Base-by-base conservation (phyloP, 73 alveolate genomes). In the Loxodes magnus region DNA sequence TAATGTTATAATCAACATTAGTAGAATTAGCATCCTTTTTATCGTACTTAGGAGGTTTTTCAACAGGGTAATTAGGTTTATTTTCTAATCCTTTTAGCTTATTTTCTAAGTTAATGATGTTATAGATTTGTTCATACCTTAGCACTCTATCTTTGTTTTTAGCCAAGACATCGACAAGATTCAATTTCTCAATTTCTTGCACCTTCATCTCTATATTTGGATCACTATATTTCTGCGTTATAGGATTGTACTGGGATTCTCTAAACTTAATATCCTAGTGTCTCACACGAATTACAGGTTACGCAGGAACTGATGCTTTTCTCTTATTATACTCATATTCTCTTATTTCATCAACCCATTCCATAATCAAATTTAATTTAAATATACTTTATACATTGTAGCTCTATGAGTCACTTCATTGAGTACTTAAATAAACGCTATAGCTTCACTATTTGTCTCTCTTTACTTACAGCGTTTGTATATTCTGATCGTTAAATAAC, bases 21-120 rank as follows among this genome's bases (percentile, higher is more conserved):
- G 79, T 62, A 56, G 61, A 69, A 54, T 55, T 43, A 16, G 64
- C 66, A 51, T 52, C 50, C 48, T 52, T 73, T 28, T 81, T 51
- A 35, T 34, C 34, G 39, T 53, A 35, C 10, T 53, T 56, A 64
- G 76, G 67, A 6, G 82, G 91, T 72, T 82, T 81, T 12, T 60
- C 71, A 43, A 42, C 71, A 17, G 97, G 97, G 56, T 87, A 82
- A 71, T 80, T 85, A 3, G 94, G 94, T n/a, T 76, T 59, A 30
- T 51, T 52, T 63, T 87, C 97, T 24, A 87, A 71, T 3, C 97
- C 97, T 73, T 79, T 88, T 26, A 88, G 71, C 52, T 86, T 76
- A 53, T 82, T 78, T 25, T 88, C 87, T 19, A 88, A 68, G 65
- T 77, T 88, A 15, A 88, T 74, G 16, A 88, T 74, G 56, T 83